Evolutionary conservation across 768 basidiomycete species (phyloP), one percentile per base, ranked within the genome.

Genomic region (Leccinellum albellum): DNA sequence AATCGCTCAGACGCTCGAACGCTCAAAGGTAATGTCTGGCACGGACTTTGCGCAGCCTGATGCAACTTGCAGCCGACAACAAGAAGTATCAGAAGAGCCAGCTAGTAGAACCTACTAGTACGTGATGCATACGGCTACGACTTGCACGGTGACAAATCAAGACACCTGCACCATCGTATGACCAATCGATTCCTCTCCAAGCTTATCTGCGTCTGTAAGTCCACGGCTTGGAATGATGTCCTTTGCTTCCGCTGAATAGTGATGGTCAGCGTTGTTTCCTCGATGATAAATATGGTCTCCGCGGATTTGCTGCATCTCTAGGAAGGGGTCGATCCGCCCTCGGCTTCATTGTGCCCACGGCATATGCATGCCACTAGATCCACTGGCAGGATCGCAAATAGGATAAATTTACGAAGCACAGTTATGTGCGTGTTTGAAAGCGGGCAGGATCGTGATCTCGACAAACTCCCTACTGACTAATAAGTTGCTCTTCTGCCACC

Each of bases 391-490:
- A 33, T 28, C 28, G 21, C 53, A 55, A 56, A 29, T 20, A 21
- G 50, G 37, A 45, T 49, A 44, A 23, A 53, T 37, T 56, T 40
- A 24, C 29, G 54, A 51, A 54, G 46, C 50, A 52, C 17, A 50
- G 26, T 24, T 50, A 54, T 58, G 64, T 23, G 33, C 15, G 31
- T 24, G 29, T 28, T 46, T 55, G 40, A 14, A 53, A 32, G 26
- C 24, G 42, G 14, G 42, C 29, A 45, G 15, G 44, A 64, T 47
- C 29, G 33, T 50, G 54, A 29, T 47, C 40, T 21, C 45, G 54
- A 31, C 55, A 49, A 33, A 33, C 17, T 45, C 33, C 4, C 46
- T 12, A 52, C 52, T 67, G 65, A 57, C 54, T 62, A 55, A 65
- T 28, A 24, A 26, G 8, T 53, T 48, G 32, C 49, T 56, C 64